Conservation (phyloP, 2,329 filamentous ascomycete genomes). For the Aspergillus nomiae region DNA sequence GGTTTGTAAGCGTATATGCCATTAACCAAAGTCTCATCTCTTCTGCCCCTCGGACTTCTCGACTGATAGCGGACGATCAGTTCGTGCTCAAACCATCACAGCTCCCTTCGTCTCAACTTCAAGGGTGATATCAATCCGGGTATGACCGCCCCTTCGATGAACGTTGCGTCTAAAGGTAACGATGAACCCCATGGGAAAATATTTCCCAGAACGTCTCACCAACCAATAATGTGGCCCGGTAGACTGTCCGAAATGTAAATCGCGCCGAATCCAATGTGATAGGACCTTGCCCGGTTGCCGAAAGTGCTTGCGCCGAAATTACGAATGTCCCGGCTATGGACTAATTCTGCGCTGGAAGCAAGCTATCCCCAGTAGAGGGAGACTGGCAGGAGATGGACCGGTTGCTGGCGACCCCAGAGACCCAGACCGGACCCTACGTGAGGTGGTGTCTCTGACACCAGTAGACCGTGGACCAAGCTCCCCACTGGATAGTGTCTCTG, state of each 20-base stretch:
- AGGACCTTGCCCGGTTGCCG: conserved; percentile 24
- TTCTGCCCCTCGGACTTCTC: not conserved
- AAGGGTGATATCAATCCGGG: not conserved
- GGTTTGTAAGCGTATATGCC: not conserved
- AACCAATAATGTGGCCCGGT: not conserved
- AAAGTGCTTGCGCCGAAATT: conserved; percentile 28
- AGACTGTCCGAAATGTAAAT: conserved; percentile 26
- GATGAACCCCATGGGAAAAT: not conserved
- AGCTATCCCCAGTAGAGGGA: conserved; percentile 29
- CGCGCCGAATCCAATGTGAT: conserved; percentile 29
- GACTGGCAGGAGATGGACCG: conserved; percentile 23
- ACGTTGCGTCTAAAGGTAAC: not conserved
- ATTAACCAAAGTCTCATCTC: no score
- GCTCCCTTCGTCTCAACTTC: not conserved
- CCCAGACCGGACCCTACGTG: not conserved
- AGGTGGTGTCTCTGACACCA: not conserved
- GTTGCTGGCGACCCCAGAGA: not conserved
- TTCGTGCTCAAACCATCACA: not conserved
- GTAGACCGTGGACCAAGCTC: not conserved
- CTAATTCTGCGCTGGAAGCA: conserved; percentile 27
- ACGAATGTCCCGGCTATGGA: conserved; percentile 30
- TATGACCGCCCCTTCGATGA: not conserved
- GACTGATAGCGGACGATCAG: no score
- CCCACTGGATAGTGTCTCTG: not conserved
- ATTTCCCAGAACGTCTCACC: not conserved